These are phyloP conservation scores for Medicago truncatula DNA, from an alignment of 306 rosid genomes.

Conservation along the genomic window MtrunA17r5.0-ANR NC_053044.1:46887001-46887500, in stretches of 20 bases:
- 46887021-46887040: too few relatives aligned
- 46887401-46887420: constrained; percentile 11
- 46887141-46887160: too few relatives aligned
- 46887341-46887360: neutral
- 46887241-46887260: neutral
- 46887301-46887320: neutral
- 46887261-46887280: neutral
- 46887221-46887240: neutral
- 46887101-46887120: too few relatives aligned
- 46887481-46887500: constrained; percentile 49
- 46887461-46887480: constrained; percentile 48
- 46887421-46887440: constrained; percentile 34
- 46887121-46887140: too few relatives aligned
- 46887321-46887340: too few relatives aligned
- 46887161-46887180: too few relatives aligned
- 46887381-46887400: constrained; percentile 35
- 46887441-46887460: constrained; percentile 54
- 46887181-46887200: too few relatives aligned
- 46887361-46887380: constrained; percentile 1
- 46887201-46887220: neutral
- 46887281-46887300: neutral
- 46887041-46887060: too few relatives aligned
- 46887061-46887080: too few relatives aligned
- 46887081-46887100: too few relatives aligned
- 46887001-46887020: too few relatives aligned